A percentile compares a stretch with the other conserved stretches of the same genome.
Evolutionary conservation across 805 yeast species (phyloP).

Genomic region (Wickerhamomyces chambardii): DNA sequence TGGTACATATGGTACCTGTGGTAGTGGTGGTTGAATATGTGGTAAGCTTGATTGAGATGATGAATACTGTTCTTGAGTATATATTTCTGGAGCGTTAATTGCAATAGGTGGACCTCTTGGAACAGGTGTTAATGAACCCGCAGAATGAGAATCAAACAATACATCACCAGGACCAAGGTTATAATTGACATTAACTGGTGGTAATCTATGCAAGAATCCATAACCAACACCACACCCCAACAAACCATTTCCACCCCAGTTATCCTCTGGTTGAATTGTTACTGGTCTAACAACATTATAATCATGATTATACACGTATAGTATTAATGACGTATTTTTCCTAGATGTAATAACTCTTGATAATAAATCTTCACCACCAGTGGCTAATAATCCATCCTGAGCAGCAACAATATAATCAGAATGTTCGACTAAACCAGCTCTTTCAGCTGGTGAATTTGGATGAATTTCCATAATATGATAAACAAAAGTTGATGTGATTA

Average conservation of each 20-base stretch:
- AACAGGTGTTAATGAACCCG: not conserved
- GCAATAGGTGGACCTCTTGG: not conserved
- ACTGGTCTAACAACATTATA: conserved; percentile 83
- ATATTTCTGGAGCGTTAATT: not conserved
- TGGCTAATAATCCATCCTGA: conserved; percentile 73
- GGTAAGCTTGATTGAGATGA: not conserved
- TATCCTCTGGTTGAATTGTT: conserved; percentile 60
- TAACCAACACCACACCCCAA: conserved; percentile 95
- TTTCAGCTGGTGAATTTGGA: conserved; percentile 72
- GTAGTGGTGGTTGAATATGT: not conserved
- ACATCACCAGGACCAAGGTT: conserved; percentile 25
- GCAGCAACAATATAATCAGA: conserved; percentile 86
- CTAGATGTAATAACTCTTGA: conserved; percentile 55
- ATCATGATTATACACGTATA: conserved; percentile 83
- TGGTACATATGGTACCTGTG: conserved; percentile 1
- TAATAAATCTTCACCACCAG: conserved; percentile 80
- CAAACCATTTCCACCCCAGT: conserved; percentile 79
- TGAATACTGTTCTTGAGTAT: not conserved
- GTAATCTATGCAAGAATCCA: conserved; percentile 82
- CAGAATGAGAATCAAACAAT: conserved; percentile 24
- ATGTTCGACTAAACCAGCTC: conserved; percentile 75
- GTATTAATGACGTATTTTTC: conserved; percentile 33
- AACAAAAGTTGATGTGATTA: conserved; percentile 68
- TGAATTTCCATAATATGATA: conserved; percentile 79
- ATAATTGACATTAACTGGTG: conserved; percentile 47